Percentiles rank a stretch among this genome's conserved stretches.
These are phyloP conservation scores for Rhynchosporium graminicola DNA, from an alignment of 2,329 filamentous ascomycete genomes.

Conservation along the genomic window DNA sequence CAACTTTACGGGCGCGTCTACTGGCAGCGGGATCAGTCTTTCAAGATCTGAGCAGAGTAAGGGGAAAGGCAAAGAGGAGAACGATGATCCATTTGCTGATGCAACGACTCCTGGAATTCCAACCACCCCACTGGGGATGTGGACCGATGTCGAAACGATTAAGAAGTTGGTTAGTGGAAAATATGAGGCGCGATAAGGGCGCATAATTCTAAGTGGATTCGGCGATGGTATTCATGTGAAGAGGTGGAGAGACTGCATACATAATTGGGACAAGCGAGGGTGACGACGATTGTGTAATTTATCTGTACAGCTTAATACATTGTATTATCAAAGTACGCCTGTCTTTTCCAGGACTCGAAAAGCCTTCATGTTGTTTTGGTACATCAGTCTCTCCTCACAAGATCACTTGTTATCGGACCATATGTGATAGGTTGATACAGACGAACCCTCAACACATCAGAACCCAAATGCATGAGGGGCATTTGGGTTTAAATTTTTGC, in stretches of 20 bases:
- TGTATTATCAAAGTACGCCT: not conserved
- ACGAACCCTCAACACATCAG: not conserved
- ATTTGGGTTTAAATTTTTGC: not conserved
- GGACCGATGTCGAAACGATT: slow-evolving; percentile 66
- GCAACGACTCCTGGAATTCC: slow-evolving; percentile 41
- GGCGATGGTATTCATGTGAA: slow-evolving; percentile 1
- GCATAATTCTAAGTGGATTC: not conserved
- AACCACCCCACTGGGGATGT: slow-evolving; percentile 47
- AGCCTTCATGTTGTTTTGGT: not conserved
- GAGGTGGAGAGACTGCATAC: slow-evolving; percentile 1
- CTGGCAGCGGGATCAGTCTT: slow-evolving; percentile 68
- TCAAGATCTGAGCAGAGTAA: slow-evolving; percentile 55
- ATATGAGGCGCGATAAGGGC: slow-evolving; percentile 58
- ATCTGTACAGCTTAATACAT: slow-evolving; percentile 17
- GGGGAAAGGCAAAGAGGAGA: slow-evolving; percentile 49
- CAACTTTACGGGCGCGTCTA: slow-evolving; percentile 33
- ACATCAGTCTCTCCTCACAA: not conserved
- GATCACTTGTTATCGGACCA: not conserved
- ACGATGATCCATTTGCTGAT: slow-evolving; percentile 68
- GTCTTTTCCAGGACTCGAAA: not conserved
- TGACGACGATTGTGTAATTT: slow-evolving; percentile 14
- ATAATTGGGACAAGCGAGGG: not conserved
- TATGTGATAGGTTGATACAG: not conserved
- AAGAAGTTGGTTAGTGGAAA: slow-evolving; percentile 74
- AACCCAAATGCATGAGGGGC: not conserved